Evolutionary conservation across 2,329 filamentous ascomycete genomes (phyloP).

Genomic region (Diaporthe helianthi): DNA sequence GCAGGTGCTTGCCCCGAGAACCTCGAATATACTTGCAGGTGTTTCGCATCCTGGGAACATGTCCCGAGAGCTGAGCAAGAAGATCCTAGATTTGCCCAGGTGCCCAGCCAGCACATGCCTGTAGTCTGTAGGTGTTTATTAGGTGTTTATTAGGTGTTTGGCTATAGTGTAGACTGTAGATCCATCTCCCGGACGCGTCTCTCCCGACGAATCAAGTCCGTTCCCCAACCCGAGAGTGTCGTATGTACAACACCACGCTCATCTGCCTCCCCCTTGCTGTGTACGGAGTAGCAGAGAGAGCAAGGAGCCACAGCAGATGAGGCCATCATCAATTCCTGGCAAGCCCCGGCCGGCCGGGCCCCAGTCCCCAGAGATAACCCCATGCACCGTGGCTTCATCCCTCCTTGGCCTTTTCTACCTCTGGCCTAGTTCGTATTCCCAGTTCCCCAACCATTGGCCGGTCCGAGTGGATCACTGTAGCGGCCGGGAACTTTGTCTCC

Average conservation of each 20-base stretch:
- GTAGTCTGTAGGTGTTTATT: too few relatives aligned
- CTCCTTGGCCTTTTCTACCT: conserved; percentile 13
- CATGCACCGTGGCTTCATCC: conserved; percentile 22
- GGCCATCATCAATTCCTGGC: conserved; percentile 27
- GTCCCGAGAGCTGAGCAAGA: background rate
- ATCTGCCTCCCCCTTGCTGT: background rate
- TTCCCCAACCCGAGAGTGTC: conserved; percentile 8
- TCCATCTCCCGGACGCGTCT: conserved; percentile 1
- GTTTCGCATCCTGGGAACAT: background rate
- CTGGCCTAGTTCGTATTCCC: conserved; percentile 18
- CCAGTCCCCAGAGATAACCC: conserved; percentile 12
- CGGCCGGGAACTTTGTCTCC: conserved; percentile 17
- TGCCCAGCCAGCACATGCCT: conserved; percentile 9
- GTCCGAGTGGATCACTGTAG: conserved; percentile 14
- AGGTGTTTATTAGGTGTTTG: background rate
- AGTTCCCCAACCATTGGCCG: background rate
- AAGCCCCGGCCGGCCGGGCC: conserved; percentile 3
- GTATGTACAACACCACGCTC: conserved; percentile 22
- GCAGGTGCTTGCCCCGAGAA: background rate
- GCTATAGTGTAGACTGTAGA: too few relatives aligned
- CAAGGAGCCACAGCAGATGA: conserved; percentile 26
- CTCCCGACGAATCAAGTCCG: conserved; percentile 1
- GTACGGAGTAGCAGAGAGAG: background rate
- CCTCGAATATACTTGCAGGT: background rate
- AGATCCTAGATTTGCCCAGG: background rate